Evolutionary conservation across 768 basidiomycete species (phyloP).

Genomic region (Mycena latifolia): DNA sequence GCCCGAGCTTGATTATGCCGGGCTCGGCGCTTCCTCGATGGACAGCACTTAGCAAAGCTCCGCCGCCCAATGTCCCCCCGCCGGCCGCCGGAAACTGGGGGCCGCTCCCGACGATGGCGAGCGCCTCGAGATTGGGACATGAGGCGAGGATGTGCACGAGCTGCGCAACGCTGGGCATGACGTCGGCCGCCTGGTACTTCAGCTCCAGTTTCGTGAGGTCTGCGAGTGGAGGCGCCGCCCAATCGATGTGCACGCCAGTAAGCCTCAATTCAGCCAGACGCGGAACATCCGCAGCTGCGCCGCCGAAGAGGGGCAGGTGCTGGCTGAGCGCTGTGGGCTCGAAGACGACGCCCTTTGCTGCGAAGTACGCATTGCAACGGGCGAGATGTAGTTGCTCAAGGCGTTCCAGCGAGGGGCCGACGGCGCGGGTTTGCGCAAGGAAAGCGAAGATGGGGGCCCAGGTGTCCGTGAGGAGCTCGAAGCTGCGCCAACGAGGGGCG

Average conservation of each 20-base stretch:
- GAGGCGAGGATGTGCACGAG: slow-evolving; percentile 57
- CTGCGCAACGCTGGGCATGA: slow-evolving; percentile 64
- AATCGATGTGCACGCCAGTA: slow-evolving; percentile 71
- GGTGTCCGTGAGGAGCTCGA: slow-evolving; percentile 69
- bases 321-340: slow-evolving; percentile 52
- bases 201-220: slow-evolving; percentile 63
- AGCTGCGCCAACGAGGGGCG: slow-evolving; percentile 57
- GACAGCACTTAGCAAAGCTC: not conserved
- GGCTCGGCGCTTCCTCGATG: slow-evolving; percentile 3
- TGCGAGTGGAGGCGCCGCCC: slow-evolving; percentile 50
- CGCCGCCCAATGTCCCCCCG: not conserved
- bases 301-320: slow-evolving; percentile 62
- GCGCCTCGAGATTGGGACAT: slow-evolving; percentile 55
- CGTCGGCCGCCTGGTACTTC: slow-evolving; percentile 67
- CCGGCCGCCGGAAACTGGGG: slow-evolving; percentile 47
- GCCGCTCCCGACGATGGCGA: slow-evolving; percentile 68
- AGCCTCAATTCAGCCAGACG: slow-evolving; percentile 58
- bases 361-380: slow-evolving; percentile 72
- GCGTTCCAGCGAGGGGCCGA: slow-evolving; percentile 46
- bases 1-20: slow-evolving; percentile 42
- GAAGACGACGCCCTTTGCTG: slow-evolving; percentile 57
- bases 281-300: slow-evolving; percentile 38
- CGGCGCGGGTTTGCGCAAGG: slow-evolving; percentile 52
- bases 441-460: slow-evolving; percentile 71
- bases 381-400: slow-evolving; percentile 59